phyloP scores from a whole-genome alignment of 75 land plant species.

The Picea sitchensis region DNA sequence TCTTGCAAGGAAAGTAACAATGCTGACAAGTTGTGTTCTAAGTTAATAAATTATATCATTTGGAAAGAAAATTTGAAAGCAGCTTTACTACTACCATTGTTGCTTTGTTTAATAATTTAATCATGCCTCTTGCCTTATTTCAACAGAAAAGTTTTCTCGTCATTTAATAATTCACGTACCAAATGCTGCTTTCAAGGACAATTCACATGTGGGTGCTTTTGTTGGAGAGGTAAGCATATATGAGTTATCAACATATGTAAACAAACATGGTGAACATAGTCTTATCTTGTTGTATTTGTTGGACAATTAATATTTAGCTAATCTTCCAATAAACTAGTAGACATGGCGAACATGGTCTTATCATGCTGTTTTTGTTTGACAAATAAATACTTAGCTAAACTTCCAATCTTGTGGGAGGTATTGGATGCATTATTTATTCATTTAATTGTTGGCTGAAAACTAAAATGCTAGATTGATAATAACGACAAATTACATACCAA shows the following conservation, averaged over 20 bases:
- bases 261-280: neutral
- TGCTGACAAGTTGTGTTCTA: no score
- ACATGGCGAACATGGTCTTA: neutral
- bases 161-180: constrained; percentile 88
- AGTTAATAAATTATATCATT: no score
- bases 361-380: neutral
- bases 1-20: no score
- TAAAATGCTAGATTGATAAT: neutral
- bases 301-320: neutral
- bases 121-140: neutral
- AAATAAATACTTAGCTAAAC: neutral
- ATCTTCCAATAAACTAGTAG: no score
- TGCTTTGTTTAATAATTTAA: neutral
- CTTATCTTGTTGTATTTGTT: neutral
- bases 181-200: constrained; percentile 89
- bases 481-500: no score
- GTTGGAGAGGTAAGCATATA: constrained; percentile 77
- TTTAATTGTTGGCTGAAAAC: neutral
- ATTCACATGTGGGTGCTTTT: constrained; percentile 94
- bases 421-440: neutral
- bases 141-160: constrained; percentile 91
- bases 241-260: neutral
- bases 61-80: no score
- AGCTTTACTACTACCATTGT: neutral
- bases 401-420: neutral